phyloP scores from a whole-genome alignment of 371 early-diverging fungal species.

The Nosema granulosis region DNA sequence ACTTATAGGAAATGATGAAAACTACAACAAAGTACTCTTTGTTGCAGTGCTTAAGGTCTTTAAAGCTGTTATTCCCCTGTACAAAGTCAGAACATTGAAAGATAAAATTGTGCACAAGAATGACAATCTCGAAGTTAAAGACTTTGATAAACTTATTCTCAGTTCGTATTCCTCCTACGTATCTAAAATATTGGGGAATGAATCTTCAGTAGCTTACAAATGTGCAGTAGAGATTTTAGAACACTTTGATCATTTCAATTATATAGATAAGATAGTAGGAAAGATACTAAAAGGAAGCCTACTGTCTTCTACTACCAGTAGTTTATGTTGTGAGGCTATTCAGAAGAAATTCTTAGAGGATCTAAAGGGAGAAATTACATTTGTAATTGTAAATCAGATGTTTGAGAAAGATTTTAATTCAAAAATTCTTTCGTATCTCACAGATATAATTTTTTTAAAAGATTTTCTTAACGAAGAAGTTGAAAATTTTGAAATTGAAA shows the following conservation, averaged over 20 bases:
- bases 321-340: slow-evolving; percentile 42
- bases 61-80: slow-evolving; percentile 53
- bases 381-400: slow-evolving; percentile 53
- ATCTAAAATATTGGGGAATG: slow-evolving; percentile 22
- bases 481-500: background rate
- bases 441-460: slow-evolving; percentile 32
- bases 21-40: slow-evolving; percentile 21
- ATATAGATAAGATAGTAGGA: slow-evolving; percentile 40
- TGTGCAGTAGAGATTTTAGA: slow-evolving; percentile 36
- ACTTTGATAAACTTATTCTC: slow-evolving; percentile 38
- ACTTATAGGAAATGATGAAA: background rate
- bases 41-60: slow-evolving; percentile 54
- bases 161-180: slow-evolving; percentile 45
- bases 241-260: slow-evolving; percentile 59
- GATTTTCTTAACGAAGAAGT: slow-evolving; percentile 16
- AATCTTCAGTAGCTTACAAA: slow-evolving; percentile 17
- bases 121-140: slow-evolving; percentile 28
- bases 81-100: slow-evolving; percentile 46
- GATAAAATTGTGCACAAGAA: slow-evolving; percentile 47
- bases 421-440: slow-evolving; percentile 24
- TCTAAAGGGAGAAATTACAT: slow-evolving; percentile 30
- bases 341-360: slow-evolving; percentile 27
- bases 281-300: slow-evolving; percentile 49
- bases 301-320: background rate
- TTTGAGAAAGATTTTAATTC: slow-evolving; percentile 32